Evolutionary conservation across 1,284 basidiomycete genomes (phyloP), one percentile per base, ranked within the genome.

Genomic region (Mixia osmundae): DNA sequence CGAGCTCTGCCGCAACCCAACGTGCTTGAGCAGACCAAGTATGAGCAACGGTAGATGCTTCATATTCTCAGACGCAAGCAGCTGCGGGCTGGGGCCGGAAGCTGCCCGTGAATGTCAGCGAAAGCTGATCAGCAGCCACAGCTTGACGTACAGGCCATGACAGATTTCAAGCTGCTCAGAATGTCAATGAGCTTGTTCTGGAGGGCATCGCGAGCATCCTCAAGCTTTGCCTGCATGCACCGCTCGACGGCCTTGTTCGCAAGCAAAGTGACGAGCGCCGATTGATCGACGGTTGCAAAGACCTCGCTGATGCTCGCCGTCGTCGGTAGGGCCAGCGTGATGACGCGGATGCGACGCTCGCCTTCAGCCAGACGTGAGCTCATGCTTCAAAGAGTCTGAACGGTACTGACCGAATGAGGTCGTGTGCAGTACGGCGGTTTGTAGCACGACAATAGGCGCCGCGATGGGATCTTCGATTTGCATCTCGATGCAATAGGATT

Each of bases 141-240:
- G n/a, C n/a, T n/a, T n/a, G n/a, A n/a, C n/a, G n/a, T n/a, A n/a
- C 79, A 73, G 5, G 89, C 95, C 75, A 97, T 94, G 47, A 80
- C 91, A 40, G 72, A 71, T 68, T 95, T 95, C 67, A 94, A 97
- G 15, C 82, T 77, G 16, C 69, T 64, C 38, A 97, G 62, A 40
- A 97, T 75, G 43, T 94, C 87, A 34, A 85, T 72, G 38, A 95
- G 63, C 59, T 76, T 83, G 63, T 82, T 77, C 56, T 76, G 72
- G 37, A 91, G 59, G n/a, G 75, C 71, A 51, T 91, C 87, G 28
- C 91, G 68, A 14, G 77, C 77, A 51, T 97, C 89, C 57, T 97
- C 89, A 21, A 99, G 63, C 51, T 82, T 82, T 35, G 57, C 52
- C 55, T 83, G 74, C 52, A 89, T 67, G 4, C 73, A 74, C 44